Base-by-base conservation (phyloP, 192 early-diverging fungal species). In the Phlyctochytrium planicorne region DNA sequence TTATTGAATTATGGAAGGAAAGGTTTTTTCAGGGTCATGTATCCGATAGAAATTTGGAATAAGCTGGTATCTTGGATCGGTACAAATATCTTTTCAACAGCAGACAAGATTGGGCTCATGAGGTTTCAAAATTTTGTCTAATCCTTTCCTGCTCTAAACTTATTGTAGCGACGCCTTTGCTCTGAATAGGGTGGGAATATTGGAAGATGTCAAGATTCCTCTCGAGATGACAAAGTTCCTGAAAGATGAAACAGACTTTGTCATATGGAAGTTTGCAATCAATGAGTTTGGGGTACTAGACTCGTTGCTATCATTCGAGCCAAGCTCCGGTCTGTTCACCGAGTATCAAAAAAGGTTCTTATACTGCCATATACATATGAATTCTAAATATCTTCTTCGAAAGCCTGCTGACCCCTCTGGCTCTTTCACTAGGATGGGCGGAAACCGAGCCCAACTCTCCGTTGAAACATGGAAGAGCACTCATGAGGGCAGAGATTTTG, bases 11-110 rank as follows among this genome's bases (percentile, higher is more conserved):
- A 37, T 27, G 73, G 63, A 10, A 63, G 77, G 1, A 63, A 27
- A 1, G 77, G 77, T 10, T 29, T 78, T 20, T 78, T 63, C 53
- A 53, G 77, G 10, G 67, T 69, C 2, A 34, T 29, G 31, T 75
- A 75, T 61, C 66, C 66, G 52, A 56, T 63, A 3, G 30, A 33
- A 29, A 30, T 62, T 24, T 67, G 66, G 66, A 27, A 62, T 6
- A 17, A 36, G 4, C n/a, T n/a, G n/a, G n/a, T n/a, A n/a, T n/a
- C n/a, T n/a, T n/a, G n/a, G n/a, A n/a, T n/a, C n/a, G n/a, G n/a
- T n/a, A n/a, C n/a, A n/a, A n/a, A n/a, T n/a, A n/a, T n/a, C n/a
- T n/a, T n/a, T n/a, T n/a, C n/a, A n/a, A n/a, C n/a, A n/a, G n/a
- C n/a, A 3, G 63, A 64, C 23, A 12, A 29, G 29, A 47, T 47